Percentiles rank a stretch among this genome's conserved stretches.
phyloP scores from a whole-genome alignment of 192 early-diverging fungal genomes.

The Cladochytrium replicatum region DNA sequence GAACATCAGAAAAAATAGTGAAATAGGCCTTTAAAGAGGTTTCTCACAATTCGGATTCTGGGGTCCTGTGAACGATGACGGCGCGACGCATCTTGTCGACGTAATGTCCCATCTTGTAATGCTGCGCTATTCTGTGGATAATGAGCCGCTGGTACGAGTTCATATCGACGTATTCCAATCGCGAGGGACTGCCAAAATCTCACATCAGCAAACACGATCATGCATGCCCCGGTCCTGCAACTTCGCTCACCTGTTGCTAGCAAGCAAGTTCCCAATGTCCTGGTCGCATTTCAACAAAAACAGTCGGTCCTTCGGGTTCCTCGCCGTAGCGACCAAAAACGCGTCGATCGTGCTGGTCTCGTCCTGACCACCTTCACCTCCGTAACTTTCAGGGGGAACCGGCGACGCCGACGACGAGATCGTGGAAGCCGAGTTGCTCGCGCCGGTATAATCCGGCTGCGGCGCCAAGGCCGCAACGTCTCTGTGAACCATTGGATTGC shows the following conservation, averaged over 20 bases:
- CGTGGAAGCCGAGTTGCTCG: too few relatives aligned
- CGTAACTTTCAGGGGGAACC: too few relatives aligned
- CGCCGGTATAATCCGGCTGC: too few relatives aligned
- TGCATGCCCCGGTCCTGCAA: neutral
- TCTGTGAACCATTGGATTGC: too few relatives aligned
- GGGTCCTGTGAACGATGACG: conserved; percentile 48
- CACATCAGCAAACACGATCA: neutral
- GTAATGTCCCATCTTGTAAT: conserved; percentile 55
- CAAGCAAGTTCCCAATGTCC: conserved; percentile 51
- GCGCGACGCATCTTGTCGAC: conserved; percentile 40
- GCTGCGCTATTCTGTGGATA: conserved; percentile 58
- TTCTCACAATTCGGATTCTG: conserved; percentile 50
- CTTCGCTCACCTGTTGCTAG: conserved; percentile 40
- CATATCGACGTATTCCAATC: conserved; percentile 52
- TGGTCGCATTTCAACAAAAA: conserved; percentile 61
- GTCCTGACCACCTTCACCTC: too few relatives aligned
- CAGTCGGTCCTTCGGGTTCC: conserved; percentile 51
- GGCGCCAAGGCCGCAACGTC: too few relatives aligned
- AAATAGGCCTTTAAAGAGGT: too few relatives aligned
- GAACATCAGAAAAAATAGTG: neutral
- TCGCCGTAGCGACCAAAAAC: conserved; percentile 51
- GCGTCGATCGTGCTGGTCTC: too few relatives aligned
- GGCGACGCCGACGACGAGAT: too few relatives aligned
- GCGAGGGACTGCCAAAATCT: conserved; percentile 31
- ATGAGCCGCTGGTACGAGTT: conserved; percentile 69